These are phyloP conservation scores for Talinum fruticosum DNA, from an alignment of 148 eudicot genomes.

Conservation along the genomic window DNA sequence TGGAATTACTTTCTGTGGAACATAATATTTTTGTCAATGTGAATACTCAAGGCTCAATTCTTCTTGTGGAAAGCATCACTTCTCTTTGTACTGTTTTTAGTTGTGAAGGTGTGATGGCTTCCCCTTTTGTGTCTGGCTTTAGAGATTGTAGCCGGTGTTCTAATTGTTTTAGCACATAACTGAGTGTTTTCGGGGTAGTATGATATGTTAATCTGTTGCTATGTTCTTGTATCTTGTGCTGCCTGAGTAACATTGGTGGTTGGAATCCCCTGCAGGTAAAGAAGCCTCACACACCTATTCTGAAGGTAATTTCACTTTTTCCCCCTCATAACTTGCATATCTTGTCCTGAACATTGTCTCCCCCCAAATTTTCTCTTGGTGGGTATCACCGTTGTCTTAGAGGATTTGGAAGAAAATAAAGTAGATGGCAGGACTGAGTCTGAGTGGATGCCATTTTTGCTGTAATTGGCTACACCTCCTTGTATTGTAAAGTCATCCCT, in stretches of 20 bases:
- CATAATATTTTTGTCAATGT: neutral
- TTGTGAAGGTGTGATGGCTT: neutral
- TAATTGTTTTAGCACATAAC: neutral
- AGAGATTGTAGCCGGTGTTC: neutral
- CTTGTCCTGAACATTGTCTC: neutral
- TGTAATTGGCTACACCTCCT: too few species aligned
- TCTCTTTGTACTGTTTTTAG: neutral
- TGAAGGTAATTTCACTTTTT: conserved; percentile 37
- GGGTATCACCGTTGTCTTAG: too few species aligned
- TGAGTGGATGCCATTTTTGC: too few species aligned
- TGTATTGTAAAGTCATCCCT: too few species aligned
- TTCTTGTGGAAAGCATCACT: neutral
- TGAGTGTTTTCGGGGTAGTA: neutral
- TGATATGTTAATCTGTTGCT: neutral
- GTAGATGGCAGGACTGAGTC: neutral
- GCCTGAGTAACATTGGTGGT: conserved; percentile 11
- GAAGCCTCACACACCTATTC: conserved; percentile 51
- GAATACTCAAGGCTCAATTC: neutral
- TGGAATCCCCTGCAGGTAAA: conserved; percentile 40
- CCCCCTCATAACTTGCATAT: neutral
- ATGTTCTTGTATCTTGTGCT: conserved; percentile 6
- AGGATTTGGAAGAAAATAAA: neutral
- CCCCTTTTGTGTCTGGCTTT: conserved; percentile 10
- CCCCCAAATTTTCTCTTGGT: too few species aligned
- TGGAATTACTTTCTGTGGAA: neutral